Conservation (phyloP, 176 grass and related monocot genomes). For the barley (Hordeum vulgare) region MorexV3_pseudomolecules_assembly NC_058522.1:532673089-532673588, state of each 20-base stretch:
- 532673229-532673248: no score
- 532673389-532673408: conserved; percentile 6
- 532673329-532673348: conserved; percentile 22
- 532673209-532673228: no score
- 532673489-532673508: conserved; percentile 13
- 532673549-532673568: conserved; percentile 48
- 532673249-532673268: no score
- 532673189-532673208: no score
- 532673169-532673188: no score
- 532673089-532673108: no score
- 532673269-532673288: no score
- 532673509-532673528: background rate
- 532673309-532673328: background rate
- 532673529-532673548: conserved; percentile 15
- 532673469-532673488: conserved; percentile 28
- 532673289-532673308: background rate
- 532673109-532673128: no score
- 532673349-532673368: conserved; percentile 6
- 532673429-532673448: conserved; percentile 21
- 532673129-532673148: no score
- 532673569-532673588: background rate
- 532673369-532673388: background rate
- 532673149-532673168: no score
- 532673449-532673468: conserved; percentile 31
- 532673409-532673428: conserved; percentile 44